phyloP scores from a whole-genome alignment of 176 grass and related monocot genomes.

The Canna indica region DNA sequence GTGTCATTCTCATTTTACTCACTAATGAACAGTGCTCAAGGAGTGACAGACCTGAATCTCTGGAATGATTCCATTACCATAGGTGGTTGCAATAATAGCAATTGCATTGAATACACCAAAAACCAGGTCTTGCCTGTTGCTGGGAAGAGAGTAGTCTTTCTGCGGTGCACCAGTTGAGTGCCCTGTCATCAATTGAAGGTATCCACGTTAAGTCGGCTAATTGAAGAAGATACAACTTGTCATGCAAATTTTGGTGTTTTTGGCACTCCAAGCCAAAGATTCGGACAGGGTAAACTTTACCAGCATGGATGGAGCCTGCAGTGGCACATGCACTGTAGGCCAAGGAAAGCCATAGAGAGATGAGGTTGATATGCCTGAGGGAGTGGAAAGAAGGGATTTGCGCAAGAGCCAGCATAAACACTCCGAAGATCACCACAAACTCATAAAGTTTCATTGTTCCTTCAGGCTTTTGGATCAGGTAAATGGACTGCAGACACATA shows the following conservation, averaged over 20 bases:
- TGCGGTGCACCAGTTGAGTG: slow-evolving; percentile 27
- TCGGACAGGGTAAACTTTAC: not conserved
- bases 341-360: slow-evolving; percentile 58
- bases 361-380: slow-evolving; percentile 71
- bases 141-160: slow-evolving; percentile 59
- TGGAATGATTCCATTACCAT: slow-evolving; percentile 77
- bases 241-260: not conserved
- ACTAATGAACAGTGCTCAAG: not conserved
- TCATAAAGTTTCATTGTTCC: slow-evolving; percentile 69
- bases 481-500: slow-evolving; percentile 47
- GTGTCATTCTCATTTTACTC: not conserved
- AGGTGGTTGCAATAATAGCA: slow-evolving; percentile 83
- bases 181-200: slow-evolving; percentile 21
- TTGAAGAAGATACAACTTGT: not conserved
- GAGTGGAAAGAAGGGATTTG: slow-evolving; percentile 93
- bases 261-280: not conserved
- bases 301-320: slow-evolving; percentile 65
- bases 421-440: slow-evolving; percentile 72
- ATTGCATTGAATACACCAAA: slow-evolving; percentile 73
- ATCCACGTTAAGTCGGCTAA: not conserved
- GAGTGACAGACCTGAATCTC: slow-evolving; percentile 56
- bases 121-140: slow-evolving; percentile 26
- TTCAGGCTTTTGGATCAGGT: slow-evolving; percentile 48
- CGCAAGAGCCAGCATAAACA: slow-evolving; percentile 48
- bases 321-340: slow-evolving; percentile 72